Conservation (phyloP, 805 yeast species). For the Isabelozyma rhagii region DNA sequence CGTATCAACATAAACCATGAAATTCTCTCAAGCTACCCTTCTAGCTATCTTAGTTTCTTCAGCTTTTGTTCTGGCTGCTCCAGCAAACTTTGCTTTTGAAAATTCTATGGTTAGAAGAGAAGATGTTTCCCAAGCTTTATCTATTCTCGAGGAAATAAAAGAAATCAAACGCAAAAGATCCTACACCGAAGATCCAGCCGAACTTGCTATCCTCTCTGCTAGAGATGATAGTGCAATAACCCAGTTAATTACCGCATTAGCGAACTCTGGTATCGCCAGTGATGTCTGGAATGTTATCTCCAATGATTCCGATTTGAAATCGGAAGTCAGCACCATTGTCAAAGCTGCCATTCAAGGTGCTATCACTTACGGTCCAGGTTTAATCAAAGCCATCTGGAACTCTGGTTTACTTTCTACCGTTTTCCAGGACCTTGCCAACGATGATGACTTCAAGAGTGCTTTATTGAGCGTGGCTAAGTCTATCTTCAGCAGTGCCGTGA, state of each 20-base stretch:
- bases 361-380: constrained; percentile 37
- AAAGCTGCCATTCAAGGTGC: constrained; percentile 31
- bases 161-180: constrained; percentile 36
- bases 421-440: constrained; percentile 28
- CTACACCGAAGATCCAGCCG: constrained; percentile 22
- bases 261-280: constrained; percentile 35
- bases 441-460: constrained; percentile 29
- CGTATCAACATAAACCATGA: constrained; percentile 24
- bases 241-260: constrained; percentile 33
- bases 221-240: constrained; percentile 36
- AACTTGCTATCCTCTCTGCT: constrained; percentile 22
- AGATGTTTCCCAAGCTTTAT: constrained; percentile 31
- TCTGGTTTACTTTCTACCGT: constrained; percentile 36
- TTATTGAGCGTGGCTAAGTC: constrained; percentile 31
- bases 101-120: constrained; percentile 29
- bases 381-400: constrained; percentile 37
- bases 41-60: constrained; percentile 39
- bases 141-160: constrained; percentile 30
- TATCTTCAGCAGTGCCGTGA: constrained; percentile 28
- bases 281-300: constrained; percentile 35
- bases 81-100: constrained; percentile 16
- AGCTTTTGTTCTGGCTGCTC: constrained; percentile 36
- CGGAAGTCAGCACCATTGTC: constrained; percentile 22
- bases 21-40: constrained; percentile 37
- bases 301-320: constrained; percentile 23